Percentiles rank a stretch among this genome's conserved stretches.
Conservation (phyloP, 208 protist species). For the Naegleria lovaniensis region DNA sequence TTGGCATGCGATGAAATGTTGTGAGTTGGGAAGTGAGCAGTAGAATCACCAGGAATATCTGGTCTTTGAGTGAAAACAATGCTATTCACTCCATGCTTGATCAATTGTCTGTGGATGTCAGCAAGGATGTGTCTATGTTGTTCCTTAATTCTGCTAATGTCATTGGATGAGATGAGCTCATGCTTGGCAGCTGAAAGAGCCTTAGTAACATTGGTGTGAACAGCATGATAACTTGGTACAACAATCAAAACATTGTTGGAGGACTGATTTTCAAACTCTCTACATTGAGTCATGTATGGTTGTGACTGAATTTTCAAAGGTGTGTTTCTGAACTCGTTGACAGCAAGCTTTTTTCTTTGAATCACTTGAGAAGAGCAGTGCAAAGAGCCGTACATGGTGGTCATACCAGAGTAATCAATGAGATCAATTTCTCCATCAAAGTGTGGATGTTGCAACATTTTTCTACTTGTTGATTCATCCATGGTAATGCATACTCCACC, state of each 20-base stretch:
- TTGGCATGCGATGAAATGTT: neutral
- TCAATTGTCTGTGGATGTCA: neutral
- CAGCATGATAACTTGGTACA: neutral
- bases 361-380: conserved; percentile 46
- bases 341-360: neutral
- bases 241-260: neutral
- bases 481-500: neutral
- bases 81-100: neutral
- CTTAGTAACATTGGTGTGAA: neutral
- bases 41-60: neutral
- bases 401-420: conserved; percentile 45
- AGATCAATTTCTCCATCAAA: conserved; percentile 41
- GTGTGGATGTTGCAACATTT: neutral
- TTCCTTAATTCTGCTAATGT: conserved; percentile 12
- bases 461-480: neutral
- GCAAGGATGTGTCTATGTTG: conserved; percentile 1
- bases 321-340: neutral
- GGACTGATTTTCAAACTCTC: neutral
- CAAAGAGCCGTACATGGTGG: conserved; percentile 46
- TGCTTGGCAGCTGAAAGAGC: neutral
- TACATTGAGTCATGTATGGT: neutral
- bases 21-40: conserved; percentile 6
- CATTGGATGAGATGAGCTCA: neutral
- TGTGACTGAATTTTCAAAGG: neutral
- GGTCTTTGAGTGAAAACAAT: conserved; percentile 1